Percentiles rank a stretch among this genome's conserved stretches.
Conservation (phyloP, 2,329 filamentous ascomycete species). For the Xylaria sp. region DNA sequence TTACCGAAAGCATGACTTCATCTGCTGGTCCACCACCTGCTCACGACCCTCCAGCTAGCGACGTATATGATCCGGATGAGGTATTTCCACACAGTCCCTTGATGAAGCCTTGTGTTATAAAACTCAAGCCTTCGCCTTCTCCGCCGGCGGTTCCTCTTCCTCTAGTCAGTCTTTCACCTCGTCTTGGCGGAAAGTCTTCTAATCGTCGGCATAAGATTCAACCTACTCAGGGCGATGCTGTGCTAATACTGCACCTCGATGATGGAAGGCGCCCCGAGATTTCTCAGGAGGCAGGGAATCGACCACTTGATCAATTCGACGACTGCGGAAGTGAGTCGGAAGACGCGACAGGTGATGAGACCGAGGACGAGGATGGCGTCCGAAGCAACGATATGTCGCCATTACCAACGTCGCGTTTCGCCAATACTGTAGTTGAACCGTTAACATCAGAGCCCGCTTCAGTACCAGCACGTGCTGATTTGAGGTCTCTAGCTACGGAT, state of each 20-base stretch:
- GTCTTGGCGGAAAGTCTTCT: conserved; percentile 58
- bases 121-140: conserved; percentile 62
- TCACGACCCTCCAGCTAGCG: conserved; percentile 51
- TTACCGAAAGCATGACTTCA: conserved; percentile 51
- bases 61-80: conserved; percentile 62
- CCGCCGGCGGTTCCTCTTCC: conserved; percentile 59
- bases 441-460: conserved; percentile 24
- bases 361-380: conserved; percentile 49
- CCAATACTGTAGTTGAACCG: conserved; percentile 37
- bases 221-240: conserved; percentile 71
- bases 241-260: conserved; percentile 73
- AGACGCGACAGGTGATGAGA: conserved; percentile 43
- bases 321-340: conserved; percentile 52
- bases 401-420: conserved; percentile 36
- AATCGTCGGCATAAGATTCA: conserved; percentile 65
- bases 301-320: conserved; percentile 62
- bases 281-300: conserved; percentile 65
- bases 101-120: conserved; percentile 56
- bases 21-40: conserved; percentile 47
- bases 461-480: conserved; percentile 40
- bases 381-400: conserved; percentile 51
- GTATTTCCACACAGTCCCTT: conserved; percentile 55
- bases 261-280: conserved; percentile 74
- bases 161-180: conserved; percentile 57
- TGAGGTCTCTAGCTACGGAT: conserved; percentile 47